These are phyloP conservation scores for Lentinula edodes DNA, from an alignment of 768 basidiomycete genomes.

Conservation along the genomic window DNA sequence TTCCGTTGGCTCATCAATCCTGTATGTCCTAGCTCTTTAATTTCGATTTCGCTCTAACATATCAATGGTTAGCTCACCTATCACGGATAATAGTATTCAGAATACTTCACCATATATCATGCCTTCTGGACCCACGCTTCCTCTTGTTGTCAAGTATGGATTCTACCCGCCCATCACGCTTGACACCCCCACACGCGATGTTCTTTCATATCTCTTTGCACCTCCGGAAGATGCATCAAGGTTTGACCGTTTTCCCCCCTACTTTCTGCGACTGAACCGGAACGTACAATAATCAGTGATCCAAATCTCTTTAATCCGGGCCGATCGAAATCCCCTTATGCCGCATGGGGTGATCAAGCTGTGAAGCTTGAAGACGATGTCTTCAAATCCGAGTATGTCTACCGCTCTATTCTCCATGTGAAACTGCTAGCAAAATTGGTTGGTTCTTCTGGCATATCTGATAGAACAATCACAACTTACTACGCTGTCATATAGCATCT, in stretches of 20 bases:
- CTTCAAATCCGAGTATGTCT: slow-evolving; percentile 79
- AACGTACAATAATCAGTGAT: slow-evolving; percentile 26
- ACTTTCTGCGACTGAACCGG: background rate
- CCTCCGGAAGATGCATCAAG: slow-evolving; percentile 52
- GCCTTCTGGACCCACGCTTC: slow-evolving; percentile 19
- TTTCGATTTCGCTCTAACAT: slow-evolving; percentile 11
- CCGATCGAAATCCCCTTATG: slow-evolving; percentile 44
- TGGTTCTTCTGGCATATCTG: slow-evolving; percentile 17
- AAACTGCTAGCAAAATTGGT: slow-evolving; percentile 19
- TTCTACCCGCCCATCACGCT: slow-evolving; percentile 49
- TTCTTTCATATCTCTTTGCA: slow-evolving; percentile 69
- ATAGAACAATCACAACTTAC: slow-evolving; percentile 9
- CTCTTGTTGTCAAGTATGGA: slow-evolving; percentile 42
- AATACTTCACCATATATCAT: slow-evolving; percentile 14
- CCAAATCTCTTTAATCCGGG: slow-evolving; percentile 27
- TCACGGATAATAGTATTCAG: slow-evolving; percentile 20
- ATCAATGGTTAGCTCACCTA: slow-evolving; percentile 15
- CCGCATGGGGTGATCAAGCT: slow-evolving; percentile 73
- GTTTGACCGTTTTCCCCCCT: slow-evolving; percentile 25
- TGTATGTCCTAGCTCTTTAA: slow-evolving; percentile 22
- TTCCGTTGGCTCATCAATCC: slow-evolving; percentile 32
- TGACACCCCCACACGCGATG: slow-evolving; percentile 57
- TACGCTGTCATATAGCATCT: slow-evolving; percentile 11
- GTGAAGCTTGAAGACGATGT: slow-evolving; percentile 63
- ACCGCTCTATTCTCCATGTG: slow-evolving; percentile 23